Base-by-base conservation (phyloP, 345 rosid genomes). In the Rhizophora apiculata region DNA sequence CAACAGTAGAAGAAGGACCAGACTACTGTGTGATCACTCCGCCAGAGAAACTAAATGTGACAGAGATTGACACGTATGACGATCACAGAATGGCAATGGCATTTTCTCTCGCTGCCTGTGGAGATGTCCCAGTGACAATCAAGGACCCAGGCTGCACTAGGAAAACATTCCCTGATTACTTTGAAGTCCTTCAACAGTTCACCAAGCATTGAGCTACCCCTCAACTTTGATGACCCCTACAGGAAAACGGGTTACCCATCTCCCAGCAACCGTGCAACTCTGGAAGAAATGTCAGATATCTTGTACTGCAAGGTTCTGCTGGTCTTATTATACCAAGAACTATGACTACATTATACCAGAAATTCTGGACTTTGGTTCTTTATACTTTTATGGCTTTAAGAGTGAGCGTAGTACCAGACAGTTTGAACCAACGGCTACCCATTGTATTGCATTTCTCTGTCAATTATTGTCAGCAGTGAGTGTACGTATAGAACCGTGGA, bases 41-140 rank as follows among this genome's bases (percentile, higher is more conserved):
- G 31, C 98, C 99, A 0, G 86, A 89, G 69, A 95, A 88, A 73
- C 71, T 95, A 68, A 88, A 81, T 9, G 74, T 86, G 5, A 60
- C 98, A 5, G 89, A 87, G 51, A 92, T 95, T 22, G 98, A 92
- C 80, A 95, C 99, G 8, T 95, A 92, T 0, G 98, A 95, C 60
- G 99, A 95, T 82, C 98, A 92, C 63, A 82, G 99, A 56, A 95
- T 95, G 99, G 99, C 99, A 68, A 92, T 95, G 99, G 87, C 99
- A 8, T 95, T 92, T 83, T 92, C 98, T 19, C 92, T 95, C 11
- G 99, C 98, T 24, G 98, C 98, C 58, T 95, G 97, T 78, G 90
- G 84, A n/a, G 94, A 86, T 31, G 99, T 95, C 69, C 94, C 96
- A 3, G 91, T 95, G 56, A 95, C 96, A 62, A 92, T 95, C 81